A percentile compares a stretch with the other conserved stretches of the same genome.
phyloP scores from a whole-genome alignment of 2,329 filamentous ascomycete species.

The Trichoderma oligosporum region DNA sequence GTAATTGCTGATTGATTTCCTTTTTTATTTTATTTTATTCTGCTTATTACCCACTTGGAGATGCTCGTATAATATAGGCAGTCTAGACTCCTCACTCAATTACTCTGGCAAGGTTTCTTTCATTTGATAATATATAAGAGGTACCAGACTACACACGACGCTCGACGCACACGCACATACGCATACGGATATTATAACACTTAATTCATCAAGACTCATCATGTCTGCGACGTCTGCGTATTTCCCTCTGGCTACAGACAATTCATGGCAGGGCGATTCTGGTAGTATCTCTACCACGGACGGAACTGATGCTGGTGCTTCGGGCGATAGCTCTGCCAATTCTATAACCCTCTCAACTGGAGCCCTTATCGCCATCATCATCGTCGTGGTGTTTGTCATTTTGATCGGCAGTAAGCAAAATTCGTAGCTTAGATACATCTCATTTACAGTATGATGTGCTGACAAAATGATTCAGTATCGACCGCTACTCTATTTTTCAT shows the following conservation, averaged over 20 bases:
- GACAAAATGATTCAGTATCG: constrained; percentile 46
- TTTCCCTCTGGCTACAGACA: constrained; percentile 34
- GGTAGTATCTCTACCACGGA: constrained; percentile 36
- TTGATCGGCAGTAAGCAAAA: constrained; percentile 62
- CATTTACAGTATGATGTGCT: constrained; percentile 14
- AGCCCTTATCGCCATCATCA: constrained; percentile 69
- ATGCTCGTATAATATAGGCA: constrained; percentile 15
- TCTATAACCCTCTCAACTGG: constrained; percentile 63
- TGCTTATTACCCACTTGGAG: neutral
- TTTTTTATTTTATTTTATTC: constrained; percentile 12
- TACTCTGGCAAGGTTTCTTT: neutral
- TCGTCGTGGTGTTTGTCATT: constrained; percentile 64
- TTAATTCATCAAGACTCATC: constrained; percentile 16
- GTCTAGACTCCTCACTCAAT: neutral
- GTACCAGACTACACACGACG: neutral
- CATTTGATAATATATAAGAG: neutral
- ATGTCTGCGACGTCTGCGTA: constrained; percentile 40
- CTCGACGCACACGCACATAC: too few species aligned
- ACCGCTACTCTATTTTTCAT: constrained; percentile 69
- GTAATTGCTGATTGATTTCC: too few species aligned
- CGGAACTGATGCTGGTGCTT: constrained; percentile 60
- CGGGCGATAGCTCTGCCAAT: constrained; percentile 54
- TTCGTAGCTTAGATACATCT: neutral
- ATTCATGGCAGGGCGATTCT: constrained; percentile 31
- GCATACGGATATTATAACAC: neutral